A percentile compares a stretch with the other conserved stretches of the same genome.
These are phyloP conservation scores for Neurospora sublineolata DNA, from an alignment of 495 filamentous ascomycete species.

Conservation along the genomic window DNA sequence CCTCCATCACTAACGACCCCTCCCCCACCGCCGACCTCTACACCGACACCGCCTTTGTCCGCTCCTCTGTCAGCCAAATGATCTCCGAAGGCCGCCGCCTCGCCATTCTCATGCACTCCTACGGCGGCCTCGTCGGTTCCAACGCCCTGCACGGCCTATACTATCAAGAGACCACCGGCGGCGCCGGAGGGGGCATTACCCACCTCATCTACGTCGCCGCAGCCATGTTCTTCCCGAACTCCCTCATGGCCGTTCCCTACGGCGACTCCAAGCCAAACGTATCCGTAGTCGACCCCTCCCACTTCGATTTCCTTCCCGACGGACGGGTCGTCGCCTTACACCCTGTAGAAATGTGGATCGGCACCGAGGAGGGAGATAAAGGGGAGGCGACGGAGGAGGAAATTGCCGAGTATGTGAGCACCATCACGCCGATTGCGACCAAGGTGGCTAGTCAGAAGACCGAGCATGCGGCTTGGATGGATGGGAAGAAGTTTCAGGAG, in stretches of 20 bases:
- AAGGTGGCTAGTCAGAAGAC: not conserved
- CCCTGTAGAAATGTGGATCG: not conserved
- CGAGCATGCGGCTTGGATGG: not conserved
- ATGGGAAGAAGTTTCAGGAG: no score
- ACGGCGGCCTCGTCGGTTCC: constrained; percentile 24
- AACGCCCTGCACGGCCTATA: constrained; percentile 20
- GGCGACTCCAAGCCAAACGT: not conserved
- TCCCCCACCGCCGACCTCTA: not conserved
- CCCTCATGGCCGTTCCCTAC: not conserved
- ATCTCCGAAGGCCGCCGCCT: constrained; percentile 1
- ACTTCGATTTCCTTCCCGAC: not conserved
- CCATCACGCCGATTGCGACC: not conserved
- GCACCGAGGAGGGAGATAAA: not conserved
- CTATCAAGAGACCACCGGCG: no score
- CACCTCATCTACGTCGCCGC: not conserved
- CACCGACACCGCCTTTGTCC: not conserved
- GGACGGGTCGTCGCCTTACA: not conserved
- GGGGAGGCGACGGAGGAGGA: not conserved
- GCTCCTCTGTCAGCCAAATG: not conserved
- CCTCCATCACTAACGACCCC: not conserved
- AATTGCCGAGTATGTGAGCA: not conserved
- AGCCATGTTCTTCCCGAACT: not conserved
- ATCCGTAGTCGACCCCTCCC: not conserved
- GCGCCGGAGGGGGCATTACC: no score
- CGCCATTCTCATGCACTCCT: constrained; percentile 24